Evolutionary conservation across 805 yeast species (phyloP), one percentile per base, ranked within the genome.

Genomic region (Tetrapisispora iriomotensis): DNA sequence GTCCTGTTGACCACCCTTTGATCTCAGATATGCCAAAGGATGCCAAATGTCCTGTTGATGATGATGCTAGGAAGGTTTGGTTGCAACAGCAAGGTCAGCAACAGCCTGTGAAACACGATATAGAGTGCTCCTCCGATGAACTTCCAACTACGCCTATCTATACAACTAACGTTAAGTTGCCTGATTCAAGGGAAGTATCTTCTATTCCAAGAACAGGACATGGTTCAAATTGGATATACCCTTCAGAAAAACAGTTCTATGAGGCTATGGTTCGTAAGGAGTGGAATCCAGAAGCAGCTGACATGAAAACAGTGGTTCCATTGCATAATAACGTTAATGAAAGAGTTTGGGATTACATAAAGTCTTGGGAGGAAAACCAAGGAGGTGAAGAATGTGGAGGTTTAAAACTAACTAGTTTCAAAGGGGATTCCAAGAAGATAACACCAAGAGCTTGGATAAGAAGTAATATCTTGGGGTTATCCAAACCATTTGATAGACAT

Each of bases 271-370:
- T 75, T 49, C 74, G 97, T 36, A 90, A 90, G 54, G 74, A 84
- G 41, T 85, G 95, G 87, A 71, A 78, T 38, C 96, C 97, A 1
- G 65, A 75, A 9, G 82, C 82, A 0, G 59, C 64, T 7, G 96
- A 88, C 54, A 90, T 90, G 98, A 67, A 75, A 46, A 75, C 90
- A 1, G 85, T 90, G 14, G 95, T 90, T 3, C 97, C 97, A 1
- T 81, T 90, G 31, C 98, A 90, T 58, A 90, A 90, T 54, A 77
- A 83, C 29, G 96, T 90, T 25, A 90, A 90, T 58, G 98, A 90
- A 60, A 65, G 85, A 44, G 94, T 94, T 3, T 90, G 98, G 98
- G 61, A 60, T 38, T 86, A 82, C 54, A 86, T 90, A 25, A 58
- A 75, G 53, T 62, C 71, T 48, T 90, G 98, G 98, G 98, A 90